Evolutionary conservation across 257 asterid genomes (phyloP).

Genomic region (Eucommia ulmoides): DNA sequence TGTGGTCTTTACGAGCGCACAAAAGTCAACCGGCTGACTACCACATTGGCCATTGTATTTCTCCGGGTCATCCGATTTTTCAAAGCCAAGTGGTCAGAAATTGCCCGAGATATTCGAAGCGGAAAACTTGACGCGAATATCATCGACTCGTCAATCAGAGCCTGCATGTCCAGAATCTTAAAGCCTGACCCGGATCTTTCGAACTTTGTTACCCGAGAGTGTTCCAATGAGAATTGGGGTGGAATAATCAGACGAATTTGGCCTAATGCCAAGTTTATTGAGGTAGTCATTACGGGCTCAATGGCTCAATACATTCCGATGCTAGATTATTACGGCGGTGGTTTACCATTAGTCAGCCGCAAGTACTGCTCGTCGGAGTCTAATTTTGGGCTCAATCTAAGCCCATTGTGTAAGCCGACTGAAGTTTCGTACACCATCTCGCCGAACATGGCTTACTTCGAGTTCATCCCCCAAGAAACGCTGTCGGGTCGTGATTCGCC

Average conservation of each 20-base stretch:
- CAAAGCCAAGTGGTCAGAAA: conserved; percentile 45
- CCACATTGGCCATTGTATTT: no score
- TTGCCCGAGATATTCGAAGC: conserved; percentile 40
- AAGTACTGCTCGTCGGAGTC: conserved; percentile 88
- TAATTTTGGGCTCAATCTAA: conserved; percentile 63
- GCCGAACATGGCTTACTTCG: conserved; percentile 92
- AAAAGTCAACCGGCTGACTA: no score
- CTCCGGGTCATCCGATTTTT: conserved; percentile 70
- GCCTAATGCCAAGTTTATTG: conserved; percentile 68
- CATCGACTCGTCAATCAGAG: conserved; percentile 22
- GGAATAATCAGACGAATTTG: conserved; percentile 56
- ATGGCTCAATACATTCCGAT: not conserved
- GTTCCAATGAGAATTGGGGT: conserved; percentile 60
- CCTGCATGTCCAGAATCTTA: conserved; percentile 25
- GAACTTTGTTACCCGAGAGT: conserved; percentile 27
- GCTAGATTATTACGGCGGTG: conserved; percentile 61
- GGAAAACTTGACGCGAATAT: conserved; percentile 43
- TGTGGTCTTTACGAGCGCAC: no score
- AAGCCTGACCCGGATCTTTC: conserved; percentile 40
- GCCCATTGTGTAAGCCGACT: conserved; percentile 51
- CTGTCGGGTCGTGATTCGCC: conserved; percentile 27
- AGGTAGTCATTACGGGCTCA: conserved; percentile 18
- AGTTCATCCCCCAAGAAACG: conserved; percentile 38
- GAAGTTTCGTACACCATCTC: conserved; percentile 64
- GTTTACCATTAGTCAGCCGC: conserved; percentile 54